Evolutionary conservation across 2,329 filamentous ascomycete genomes (phyloP).

Genomic region (Exophiala lecanii-corni): DNA sequence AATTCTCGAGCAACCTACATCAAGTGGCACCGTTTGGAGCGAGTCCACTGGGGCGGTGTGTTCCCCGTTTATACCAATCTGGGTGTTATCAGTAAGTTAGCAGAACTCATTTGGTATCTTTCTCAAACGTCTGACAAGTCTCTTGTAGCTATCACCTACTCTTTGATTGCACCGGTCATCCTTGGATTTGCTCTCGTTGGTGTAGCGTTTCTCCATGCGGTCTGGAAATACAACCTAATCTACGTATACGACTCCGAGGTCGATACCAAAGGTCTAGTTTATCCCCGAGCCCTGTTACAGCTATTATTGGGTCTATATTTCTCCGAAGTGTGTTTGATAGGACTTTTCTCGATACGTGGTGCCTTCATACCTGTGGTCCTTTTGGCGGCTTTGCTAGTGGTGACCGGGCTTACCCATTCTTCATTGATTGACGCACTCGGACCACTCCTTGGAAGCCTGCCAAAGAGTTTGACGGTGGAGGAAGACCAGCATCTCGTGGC

Average conservation of each 20-base stretch:
- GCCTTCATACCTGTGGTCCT: constrained; percentile 60
- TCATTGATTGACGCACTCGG: constrained; percentile 43
- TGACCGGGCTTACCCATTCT: constrained; percentile 71
- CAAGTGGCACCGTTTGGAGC: constrained; percentile 67
- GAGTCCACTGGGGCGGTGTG: constrained; percentile 76
- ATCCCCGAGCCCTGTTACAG: constrained; percentile 83
- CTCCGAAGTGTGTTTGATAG: constrained; percentile 76
- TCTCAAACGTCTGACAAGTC: neutral
- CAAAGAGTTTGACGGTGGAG: constrained; percentile 43
- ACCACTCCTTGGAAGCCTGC: constrained; percentile 60
- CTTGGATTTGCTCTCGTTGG: constrained; percentile 75
- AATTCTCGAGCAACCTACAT: constrained; percentile 73
- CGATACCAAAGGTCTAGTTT: constrained; percentile 83
- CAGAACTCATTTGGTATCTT: neutral
- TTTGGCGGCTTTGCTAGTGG: constrained; percentile 70
- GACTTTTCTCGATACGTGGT: constrained; percentile 60
- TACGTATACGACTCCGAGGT: constrained; percentile 77
- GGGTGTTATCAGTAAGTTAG: constrained; percentile 56
- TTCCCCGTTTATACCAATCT: constrained; percentile 79
- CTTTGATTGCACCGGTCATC: constrained; percentile 79
- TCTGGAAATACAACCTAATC: constrained; percentile 85
- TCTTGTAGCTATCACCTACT: constrained; percentile 69
- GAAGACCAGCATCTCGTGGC: constrained; percentile 12
- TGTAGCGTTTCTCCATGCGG: constrained; percentile 73
- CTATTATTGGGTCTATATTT: constrained; percentile 80